Conservation (phyloP, 2,329 filamentous ascomycete species). For the Neopestalotiopsis sp. region DNA sequence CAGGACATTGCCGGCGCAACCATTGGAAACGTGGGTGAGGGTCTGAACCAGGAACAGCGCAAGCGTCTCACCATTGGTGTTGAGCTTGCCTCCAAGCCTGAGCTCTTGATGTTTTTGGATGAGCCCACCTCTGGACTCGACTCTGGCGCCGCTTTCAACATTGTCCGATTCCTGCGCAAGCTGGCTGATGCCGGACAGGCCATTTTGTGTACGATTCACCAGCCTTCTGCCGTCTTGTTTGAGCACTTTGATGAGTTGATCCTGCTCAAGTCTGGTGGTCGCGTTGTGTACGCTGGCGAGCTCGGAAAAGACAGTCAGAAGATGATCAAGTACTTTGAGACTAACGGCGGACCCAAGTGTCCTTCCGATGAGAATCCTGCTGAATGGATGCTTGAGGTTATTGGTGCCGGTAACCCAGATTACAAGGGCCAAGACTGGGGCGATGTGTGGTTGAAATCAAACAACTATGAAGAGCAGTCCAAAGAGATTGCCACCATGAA, state of each 20-base stretch:
- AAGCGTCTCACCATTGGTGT: conserved; percentile 62
- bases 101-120: conserved; percentile 68
- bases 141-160: conserved; percentile 63
- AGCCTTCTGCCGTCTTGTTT: conserved; percentile 61
- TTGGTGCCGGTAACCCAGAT: conserved; percentile 66
- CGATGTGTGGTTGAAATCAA: conserved; percentile 62
- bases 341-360: conserved; percentile 53
- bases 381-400: conserved; percentile 60
- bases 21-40: conserved; percentile 60
- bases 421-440: conserved; percentile 67
- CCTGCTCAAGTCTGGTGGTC: conserved; percentile 57
- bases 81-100: conserved; percentile 61
- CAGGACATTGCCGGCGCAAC: conserved; percentile 68
- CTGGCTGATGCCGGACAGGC: conserved; percentile 64
- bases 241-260: conserved; percentile 62
- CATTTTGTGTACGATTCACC: conserved; percentile 65
- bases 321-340: conserved; percentile 57
- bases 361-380: conserved; percentile 55
- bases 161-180: conserved; percentile 65
- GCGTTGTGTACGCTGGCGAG: conserved; percentile 59
- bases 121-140: conserved; percentile 66
- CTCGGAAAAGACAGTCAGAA: conserved; percentile 54
- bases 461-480: conserved; percentile 49
- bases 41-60: conserved; percentile 62
- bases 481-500: conserved; percentile 60